Evolutionary conservation across 75 land plant species (phyloP).

Genomic region (Sequoia sempervirens): DNA sequence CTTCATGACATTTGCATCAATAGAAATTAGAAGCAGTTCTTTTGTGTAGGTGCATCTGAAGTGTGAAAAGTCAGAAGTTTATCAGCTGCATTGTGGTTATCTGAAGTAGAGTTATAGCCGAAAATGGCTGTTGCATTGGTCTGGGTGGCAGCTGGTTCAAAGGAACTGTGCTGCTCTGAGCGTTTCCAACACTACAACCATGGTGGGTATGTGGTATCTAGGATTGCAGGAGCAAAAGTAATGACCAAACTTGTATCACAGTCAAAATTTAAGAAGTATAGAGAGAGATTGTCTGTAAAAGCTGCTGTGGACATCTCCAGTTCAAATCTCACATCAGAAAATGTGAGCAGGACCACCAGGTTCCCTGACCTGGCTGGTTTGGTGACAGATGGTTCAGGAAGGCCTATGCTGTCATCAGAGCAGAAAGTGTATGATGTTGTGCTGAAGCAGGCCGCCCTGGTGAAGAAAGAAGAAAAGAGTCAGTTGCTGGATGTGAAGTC

Average conservation of each 20-base stretch:
- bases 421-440: conserved; percentile 71
- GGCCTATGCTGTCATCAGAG: conserved; percentile 32
- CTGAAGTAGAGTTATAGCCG: background rate
- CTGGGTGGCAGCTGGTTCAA: background rate
- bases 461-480: conserved; percentile 27
- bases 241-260: background rate
- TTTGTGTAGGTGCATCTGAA: background rate
- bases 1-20: no score
- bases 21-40: background rate
- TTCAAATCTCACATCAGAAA: background rate
- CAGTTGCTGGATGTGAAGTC: conserved; percentile 2
- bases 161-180: conserved; percentile 1
- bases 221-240: conserved; percentile 1
- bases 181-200: background rate
- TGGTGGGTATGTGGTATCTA: background rate
- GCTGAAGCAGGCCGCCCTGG: conserved; percentile 71
- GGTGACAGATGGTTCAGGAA: conserved; percentile 9
- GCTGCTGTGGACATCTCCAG: conserved; percentile 4
- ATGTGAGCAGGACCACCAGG: background rate
- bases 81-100: background rate
- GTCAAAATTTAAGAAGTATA: background rate
- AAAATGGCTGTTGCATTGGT: conserved; percentile 4
- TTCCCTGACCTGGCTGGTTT: background rate
- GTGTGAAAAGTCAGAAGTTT: background rate
- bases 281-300: background rate